Conservation (phyloP, 2,329 filamentous ascomycete species). For the Ilyonectria robusta region DNA sequence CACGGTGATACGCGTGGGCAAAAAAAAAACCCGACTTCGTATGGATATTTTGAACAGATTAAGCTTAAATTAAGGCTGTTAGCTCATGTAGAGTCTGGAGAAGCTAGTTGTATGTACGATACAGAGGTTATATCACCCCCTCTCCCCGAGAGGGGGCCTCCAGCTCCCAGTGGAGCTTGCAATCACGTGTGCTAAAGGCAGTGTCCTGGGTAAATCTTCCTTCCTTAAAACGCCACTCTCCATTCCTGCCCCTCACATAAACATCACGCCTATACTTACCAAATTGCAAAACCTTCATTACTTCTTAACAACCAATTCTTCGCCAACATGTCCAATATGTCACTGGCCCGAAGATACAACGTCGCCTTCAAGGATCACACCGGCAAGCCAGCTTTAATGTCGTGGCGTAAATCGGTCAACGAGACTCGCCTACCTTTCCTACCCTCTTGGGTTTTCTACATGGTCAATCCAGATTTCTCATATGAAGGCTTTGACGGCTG, state of each 20-base stretch:
- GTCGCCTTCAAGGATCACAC: conserved; percentile 16
- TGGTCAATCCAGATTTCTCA: conserved; percentile 8
- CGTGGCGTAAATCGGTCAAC: neutral
- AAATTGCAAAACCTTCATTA: neutral
- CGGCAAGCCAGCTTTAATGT: conserved; percentile 12
- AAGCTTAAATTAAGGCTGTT: too few relatives aligned
- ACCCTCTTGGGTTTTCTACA: conserved; percentile 15
- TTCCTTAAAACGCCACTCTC: neutral
- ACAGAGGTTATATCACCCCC: too few relatives aligned
- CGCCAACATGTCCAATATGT: neutral
- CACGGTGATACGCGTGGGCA: too few relatives aligned
- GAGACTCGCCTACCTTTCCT: neutral
- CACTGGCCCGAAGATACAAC: neutral
- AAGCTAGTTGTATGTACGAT: too few relatives aligned
- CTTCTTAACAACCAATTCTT: too few relatives aligned
- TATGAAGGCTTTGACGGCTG: conserved; percentile 16
- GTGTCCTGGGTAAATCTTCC: too few relatives aligned
- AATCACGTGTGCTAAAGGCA: too few relatives aligned
- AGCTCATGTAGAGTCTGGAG: too few relatives aligned
- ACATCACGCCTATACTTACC: neutral
- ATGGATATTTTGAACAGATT: too few relatives aligned
- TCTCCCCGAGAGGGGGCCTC: too few relatives aligned
- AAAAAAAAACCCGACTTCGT: too few relatives aligned
- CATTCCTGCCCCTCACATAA: neutral
- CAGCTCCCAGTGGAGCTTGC: too few relatives aligned